Conservation (phyloP, 2,329 filamentous ascomycete species). For the Penicillium sp. region DNA sequence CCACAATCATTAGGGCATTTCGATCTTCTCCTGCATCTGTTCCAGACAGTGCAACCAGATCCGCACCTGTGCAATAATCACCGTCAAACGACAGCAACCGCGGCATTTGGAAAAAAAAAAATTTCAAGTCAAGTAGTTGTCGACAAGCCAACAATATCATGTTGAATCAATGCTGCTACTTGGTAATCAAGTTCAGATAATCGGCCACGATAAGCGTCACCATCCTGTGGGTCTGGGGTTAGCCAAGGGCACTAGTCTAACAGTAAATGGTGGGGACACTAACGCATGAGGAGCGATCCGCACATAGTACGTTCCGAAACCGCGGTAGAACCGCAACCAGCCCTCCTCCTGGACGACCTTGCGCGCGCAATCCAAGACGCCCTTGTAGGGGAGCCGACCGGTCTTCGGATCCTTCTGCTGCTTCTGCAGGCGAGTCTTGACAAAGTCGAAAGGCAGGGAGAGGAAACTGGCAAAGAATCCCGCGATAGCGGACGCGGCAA, state of each 20-base stretch:
- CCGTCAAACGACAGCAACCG: no score
- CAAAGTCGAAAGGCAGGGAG: conserved; percentile 91
- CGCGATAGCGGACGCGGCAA: conserved; percentile 78
- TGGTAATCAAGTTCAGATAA: conserved; percentile 61
- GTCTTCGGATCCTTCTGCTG: conserved; percentile 66
- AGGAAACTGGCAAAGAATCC: conserved; percentile 98
- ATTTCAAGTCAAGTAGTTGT: no score
- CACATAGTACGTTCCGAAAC: conserved; percentile 92
- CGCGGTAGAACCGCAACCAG: conserved; percentile 81
- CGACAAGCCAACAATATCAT: no score
- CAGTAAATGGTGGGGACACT: conserved; percentile 47
- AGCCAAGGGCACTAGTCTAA: conserved; percentile 12
- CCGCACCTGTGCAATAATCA: no score
- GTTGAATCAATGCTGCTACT: no score
- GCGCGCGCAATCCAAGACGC: conserved; percentile 80
- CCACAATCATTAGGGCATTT: no score
- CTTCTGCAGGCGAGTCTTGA: conserved; percentile 96
- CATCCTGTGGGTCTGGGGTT: conserved; percentile 47
- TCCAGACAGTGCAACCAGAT: no score
- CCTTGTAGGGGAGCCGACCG: conserved; percentile 73
- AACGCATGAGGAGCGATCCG: conserved; percentile 94
- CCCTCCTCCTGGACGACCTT: conserved; percentile 88
- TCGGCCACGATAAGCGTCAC: conserved; percentile 65
- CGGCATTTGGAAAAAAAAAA: no score
- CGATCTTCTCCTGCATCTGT: no score